A percentile compares a stretch with the other conserved stretches of the same genome.
These are phyloP conservation scores for Raphanus hybrid DNA, from an alignment of 441 rosid genomes.

Conservation along the genomic window DNA sequence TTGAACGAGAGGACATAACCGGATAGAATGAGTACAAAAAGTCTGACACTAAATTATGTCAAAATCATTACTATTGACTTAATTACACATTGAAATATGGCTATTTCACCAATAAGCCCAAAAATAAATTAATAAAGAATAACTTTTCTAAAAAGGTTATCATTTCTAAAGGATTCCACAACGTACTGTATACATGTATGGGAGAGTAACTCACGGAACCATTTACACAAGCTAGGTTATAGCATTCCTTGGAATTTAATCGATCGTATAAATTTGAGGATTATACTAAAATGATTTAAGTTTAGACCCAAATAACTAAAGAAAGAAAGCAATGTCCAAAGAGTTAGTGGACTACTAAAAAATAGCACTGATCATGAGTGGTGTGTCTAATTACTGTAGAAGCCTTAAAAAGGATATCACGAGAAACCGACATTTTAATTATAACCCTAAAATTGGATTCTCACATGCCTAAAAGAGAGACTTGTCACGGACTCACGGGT, in stretches of 20 bases:
- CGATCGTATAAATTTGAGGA: neutral
- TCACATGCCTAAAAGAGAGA: constrained; percentile 38
- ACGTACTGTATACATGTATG: no score
- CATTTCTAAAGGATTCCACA: no score
- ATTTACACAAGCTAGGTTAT: neutral
- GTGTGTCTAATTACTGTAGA: constrained; percentile 25
- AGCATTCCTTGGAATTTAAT: neutral
- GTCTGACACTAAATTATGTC: no score
- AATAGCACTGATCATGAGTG: constrained; percentile 35
- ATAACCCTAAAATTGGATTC: constrained; percentile 36
- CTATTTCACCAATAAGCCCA: no score
- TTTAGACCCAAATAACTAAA: constrained; percentile 14
- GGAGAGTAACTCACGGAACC: neutral
- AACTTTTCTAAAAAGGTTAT: neutral
- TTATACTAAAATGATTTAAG: constrained; percentile 6
- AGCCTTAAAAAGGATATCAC: constrained; percentile 29
- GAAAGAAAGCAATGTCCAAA: constrained; percentile 10
- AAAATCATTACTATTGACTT: no score
- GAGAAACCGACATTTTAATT: constrained; percentile 39
- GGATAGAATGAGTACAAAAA: no score
- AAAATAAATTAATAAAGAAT: no score
- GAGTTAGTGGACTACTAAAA: constrained; percentile 32
- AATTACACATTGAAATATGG: no score
- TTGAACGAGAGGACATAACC: no score
- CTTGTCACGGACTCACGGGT: constrained; percentile 38